Percentiles rank a stretch among this genome's conserved stretches.
These are phyloP conservation scores for Eucalyptus regnans DNA, from an alignment of 345 rosid species.

Conservation along the genomic window DNA sequence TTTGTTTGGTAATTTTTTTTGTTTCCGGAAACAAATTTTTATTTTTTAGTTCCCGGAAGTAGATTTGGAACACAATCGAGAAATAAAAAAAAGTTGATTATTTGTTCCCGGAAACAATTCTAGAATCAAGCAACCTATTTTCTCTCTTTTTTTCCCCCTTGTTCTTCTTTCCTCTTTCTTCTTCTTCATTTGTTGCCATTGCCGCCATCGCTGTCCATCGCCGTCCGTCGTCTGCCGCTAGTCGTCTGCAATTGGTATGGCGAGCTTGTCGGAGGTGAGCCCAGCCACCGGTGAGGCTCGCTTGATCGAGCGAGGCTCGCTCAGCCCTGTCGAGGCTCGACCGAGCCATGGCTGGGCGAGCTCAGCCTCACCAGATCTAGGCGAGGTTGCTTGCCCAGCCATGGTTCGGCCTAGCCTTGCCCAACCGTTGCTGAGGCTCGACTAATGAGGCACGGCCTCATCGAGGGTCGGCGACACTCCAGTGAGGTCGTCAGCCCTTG, in stretches of 20 bases:
- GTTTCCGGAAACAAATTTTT: rapidly evolving
- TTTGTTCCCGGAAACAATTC: rapidly evolving
- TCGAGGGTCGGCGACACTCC: rapidly evolving
- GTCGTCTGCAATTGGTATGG: rapidly evolving
- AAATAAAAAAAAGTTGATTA: too few relatives aligned
- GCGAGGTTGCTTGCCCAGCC: too few relatives aligned
- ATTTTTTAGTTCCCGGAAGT: rapidly evolving
- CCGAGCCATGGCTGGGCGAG: too few relatives aligned
- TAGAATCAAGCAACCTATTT: too few relatives aligned
- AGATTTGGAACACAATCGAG: rapidly evolving
- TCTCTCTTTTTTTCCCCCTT: too few relatives aligned
- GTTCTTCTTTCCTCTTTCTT: too few relatives aligned
- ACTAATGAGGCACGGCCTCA: rapidly evolving
- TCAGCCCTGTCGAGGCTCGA: rapidly evolving
- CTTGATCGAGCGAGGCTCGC: rapidly evolving
- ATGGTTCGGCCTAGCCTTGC: rapidly evolving
- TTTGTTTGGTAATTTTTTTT: rapidly evolving
- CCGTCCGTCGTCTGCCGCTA: rapidly evolving
- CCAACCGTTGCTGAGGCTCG: rapidly evolving
- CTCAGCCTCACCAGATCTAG: rapidly evolving
- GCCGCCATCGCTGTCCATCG: rapidly evolving
- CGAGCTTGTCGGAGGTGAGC: rapidly evolving
- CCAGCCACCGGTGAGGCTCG: rapidly evolving
- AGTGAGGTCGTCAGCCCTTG: rapidly evolving
- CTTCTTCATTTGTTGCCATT: too few relatives aligned